Evolutionary conservation across 2,329 filamentous ascomycete genomes (phyloP), one percentile per base, ranked within the genome.

Genomic region (Blastomyces parvus): DNA sequence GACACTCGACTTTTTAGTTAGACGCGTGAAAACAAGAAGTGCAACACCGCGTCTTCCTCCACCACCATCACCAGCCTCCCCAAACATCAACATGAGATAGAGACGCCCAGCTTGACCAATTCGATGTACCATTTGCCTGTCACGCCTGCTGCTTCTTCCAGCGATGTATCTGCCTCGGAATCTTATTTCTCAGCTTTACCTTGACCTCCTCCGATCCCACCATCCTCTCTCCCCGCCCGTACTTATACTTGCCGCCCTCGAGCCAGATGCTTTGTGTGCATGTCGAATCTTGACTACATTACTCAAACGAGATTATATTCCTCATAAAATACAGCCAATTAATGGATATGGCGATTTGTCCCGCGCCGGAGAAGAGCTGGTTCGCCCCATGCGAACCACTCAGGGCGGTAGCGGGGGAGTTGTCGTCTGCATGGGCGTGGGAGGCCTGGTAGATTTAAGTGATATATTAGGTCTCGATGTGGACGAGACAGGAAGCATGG

Each of bases 231-330:
- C 91, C 22, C 89, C 93, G 48, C 92, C 92, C 0, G 91, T 97
- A 62, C 83, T 97, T 33, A 86, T 99, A 67, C 88, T 99, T 63
- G 92, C 92, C 67, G 90, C 93, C 44, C 89, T 97, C 73, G 93
- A 97, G 73, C 91, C 94, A 62, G 94, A 99, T 79, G 90, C 94
- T 67, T 86, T 99, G 66, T 97, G 93, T 77, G 94, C 92, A 66
- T 96, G 91, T 74, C 91, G 92, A 66, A 97, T 99, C 65, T 85
- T 99, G 58, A 96, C 93, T 2, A 84, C 88, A 60, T 83, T 99
- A n/a, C 82, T 99, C 65, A 97, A 96, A 78, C 89, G 93, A 81
- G 94, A 99, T 80, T 97, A 96, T 74, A 96, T 99, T 69, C 90
- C 89, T 17, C 93, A 97, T 80, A 97, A 97, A 78, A 96, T 97